Base-by-base conservation (phyloP, 495 filamentous ascomycete species). In the Collariella sp. region DNA sequence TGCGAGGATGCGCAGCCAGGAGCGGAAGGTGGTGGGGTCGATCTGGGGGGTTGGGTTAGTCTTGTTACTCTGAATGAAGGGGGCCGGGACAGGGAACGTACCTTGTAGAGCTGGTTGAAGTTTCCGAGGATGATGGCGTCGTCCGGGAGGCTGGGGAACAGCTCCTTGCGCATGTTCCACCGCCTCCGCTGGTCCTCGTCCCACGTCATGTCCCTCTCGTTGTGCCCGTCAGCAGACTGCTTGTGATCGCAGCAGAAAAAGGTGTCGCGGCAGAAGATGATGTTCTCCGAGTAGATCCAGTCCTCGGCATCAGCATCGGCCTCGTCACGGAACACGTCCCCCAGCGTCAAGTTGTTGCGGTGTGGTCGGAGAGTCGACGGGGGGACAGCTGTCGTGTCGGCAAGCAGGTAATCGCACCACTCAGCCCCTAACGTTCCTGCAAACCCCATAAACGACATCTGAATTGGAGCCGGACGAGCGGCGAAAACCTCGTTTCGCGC, bases 381-480 rank as follows among this genome's bases (percentile, higher is more conserved):
- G 0, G 93, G 94, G 49, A 99, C 85, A 0, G 93, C 90, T 7
- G 88, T 87, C 41, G 84, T 73, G 62, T 99, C 93, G 4, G 93
- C 91, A 26, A 97, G 79, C 26, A 99, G 82, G 62, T 99, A 99
- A 62, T 99, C 93, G 66, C 93, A 99, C 93, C 93, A 99, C 63
- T 97, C 93, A 24, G 93, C 93, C 11, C 94, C 93, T 9, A 99
- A 76, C 2, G 93, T 96, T 7, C 93, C 93, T 1, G 93, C 93
- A 69, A 99, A 97, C 2, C 93, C 93, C 93, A 99, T 99, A 67
- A 99, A 99, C 0, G 93, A 96, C 93, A 99, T 99, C 60, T 97
- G 93, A 46, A 99, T 91, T 0, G 93, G 93, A 3, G 90, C 89
- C 10, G 93, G 90, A 23, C 93, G 82, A 12, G 94, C 93, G 33